Conservation (phyloP, 176 grass and related monocot genomes). For the Musa itinerans region DNA sequence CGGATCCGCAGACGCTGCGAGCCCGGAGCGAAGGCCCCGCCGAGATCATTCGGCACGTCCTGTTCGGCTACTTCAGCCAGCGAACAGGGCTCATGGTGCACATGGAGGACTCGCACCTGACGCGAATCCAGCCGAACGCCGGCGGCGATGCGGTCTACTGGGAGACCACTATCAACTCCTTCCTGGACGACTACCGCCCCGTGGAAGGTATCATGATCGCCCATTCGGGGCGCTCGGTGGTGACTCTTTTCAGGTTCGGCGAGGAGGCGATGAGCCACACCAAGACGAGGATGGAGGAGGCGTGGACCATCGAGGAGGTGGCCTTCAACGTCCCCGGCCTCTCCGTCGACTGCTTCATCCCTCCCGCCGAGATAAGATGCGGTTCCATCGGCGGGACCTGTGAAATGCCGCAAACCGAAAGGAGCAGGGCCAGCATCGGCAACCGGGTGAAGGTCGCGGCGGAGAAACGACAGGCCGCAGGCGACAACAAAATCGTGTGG, state of each 20-base stretch:
- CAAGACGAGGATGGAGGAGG: constrained; percentile 95
- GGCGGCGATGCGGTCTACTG: constrained; percentile 87
- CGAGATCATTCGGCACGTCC: constrained; percentile 90
- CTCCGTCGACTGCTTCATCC: constrained; percentile 91
- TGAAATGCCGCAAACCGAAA: constrained; percentile 32
- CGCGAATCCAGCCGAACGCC: constrained; percentile 69
- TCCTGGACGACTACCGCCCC: constrained; percentile 68
- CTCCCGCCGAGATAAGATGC: constrained; percentile 73
- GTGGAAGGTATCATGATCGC: constrained; percentile 92
- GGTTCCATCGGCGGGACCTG: constrained; percentile 48
- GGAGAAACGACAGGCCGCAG: constrained; percentile 16
- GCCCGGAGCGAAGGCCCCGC: constrained; percentile 76
- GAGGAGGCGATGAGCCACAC: constrained; percentile 98
- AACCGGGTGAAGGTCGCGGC: constrained; percentile 25
- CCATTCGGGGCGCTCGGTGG: constrained; percentile 59
- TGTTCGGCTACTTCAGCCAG: constrained; percentile 97
- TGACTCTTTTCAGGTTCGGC: constrained; percentile 94
- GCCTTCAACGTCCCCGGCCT: constrained; percentile 89
- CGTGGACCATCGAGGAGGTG: constrained; percentile 97
- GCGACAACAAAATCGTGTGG: constrained; percentile 44
- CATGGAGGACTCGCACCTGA: constrained; percentile 91
- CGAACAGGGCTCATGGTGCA: constrained; percentile 76
- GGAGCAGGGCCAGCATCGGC: not conserved
- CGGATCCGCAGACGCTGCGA: constrained; percentile 64
- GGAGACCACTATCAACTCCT: constrained; percentile 89